Percentiles rank a stretch among this genome's conserved stretches.
Conservation (phyloP, 352 stramenopile species). For the Globisporangium megalacanthum region DNA sequence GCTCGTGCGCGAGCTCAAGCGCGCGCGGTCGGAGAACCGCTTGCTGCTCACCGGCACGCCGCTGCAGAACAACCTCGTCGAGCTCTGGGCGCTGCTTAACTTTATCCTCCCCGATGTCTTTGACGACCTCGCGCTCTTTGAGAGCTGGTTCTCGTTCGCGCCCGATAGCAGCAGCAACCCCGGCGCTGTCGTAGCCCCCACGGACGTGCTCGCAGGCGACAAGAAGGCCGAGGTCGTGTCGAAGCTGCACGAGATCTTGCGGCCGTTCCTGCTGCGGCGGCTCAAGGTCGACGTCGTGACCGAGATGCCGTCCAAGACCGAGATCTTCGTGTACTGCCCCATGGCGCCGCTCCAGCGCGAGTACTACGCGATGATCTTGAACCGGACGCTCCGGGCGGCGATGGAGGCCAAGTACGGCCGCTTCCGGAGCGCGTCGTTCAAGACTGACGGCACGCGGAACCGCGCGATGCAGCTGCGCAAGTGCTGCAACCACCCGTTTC, state of each 20-base stretch:
- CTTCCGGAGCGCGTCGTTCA: conserved; percentile 26
- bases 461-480: conserved; percentile 79
- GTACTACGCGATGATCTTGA: no score
- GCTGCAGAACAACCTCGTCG: conserved; percentile 97
- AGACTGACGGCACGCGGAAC: conserved; percentile 60
- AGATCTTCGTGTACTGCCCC: conserved; percentile 96
- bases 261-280: conserved; percentile 94
- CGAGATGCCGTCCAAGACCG: conserved; percentile 95
- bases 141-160: conserved; percentile 98
- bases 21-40: conserved; percentile 88
- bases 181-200: conserved; percentile 59
- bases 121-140: conserved; percentile 96
- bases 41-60: conserved; percentile 95
- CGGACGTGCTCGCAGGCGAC: conserved; percentile 87
- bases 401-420: no score
- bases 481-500: conserved; percentile 86
- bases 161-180: conserved; percentile 67
- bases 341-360: conserved; percentile 92
- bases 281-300: conserved; percentile 93
- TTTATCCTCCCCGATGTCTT: conserved; percentile 98
- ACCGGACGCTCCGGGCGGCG: no score
- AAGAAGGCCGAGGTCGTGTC: conserved; percentile 92
- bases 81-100: conserved; percentile 98
- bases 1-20: conserved; percentile 93
- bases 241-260: conserved; percentile 97